Conservation (phyloP, 2,329 filamentous ascomycete species). For the Fusarium udum region DNA sequence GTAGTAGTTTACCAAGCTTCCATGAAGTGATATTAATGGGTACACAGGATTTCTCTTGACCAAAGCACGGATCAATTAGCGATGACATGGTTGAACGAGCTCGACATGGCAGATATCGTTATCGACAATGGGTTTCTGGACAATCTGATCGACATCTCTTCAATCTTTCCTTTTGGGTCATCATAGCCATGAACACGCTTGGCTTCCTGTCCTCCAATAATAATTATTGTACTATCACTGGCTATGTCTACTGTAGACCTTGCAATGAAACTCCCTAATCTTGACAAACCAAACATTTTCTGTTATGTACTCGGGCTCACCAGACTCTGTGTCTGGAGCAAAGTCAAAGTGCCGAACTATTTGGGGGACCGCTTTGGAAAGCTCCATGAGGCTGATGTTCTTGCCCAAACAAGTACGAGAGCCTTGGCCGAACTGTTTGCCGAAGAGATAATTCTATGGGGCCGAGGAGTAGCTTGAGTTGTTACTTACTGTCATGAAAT, state of each 20-base stretch:
- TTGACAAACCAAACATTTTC: neutral
- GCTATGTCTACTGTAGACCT: neutral
- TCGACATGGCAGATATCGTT: neutral
- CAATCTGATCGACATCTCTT: neutral
- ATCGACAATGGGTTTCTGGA: neutral
- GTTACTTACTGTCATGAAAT: neutral
- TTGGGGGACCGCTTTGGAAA: neutral
- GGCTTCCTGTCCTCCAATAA: neutral
- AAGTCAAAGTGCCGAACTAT: neutral
- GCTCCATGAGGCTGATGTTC: neutral
- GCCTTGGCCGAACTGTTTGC: neutral
- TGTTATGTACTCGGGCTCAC: neutral
- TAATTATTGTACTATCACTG: neutral
- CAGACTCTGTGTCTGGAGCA: neutral
- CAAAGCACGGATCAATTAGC: neutral
- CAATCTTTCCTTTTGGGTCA: neutral
- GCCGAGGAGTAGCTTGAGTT: too few species aligned
- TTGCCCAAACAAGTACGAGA: neutral
- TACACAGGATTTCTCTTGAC: neutral
- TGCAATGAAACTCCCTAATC: neutral
- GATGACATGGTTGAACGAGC: neutral
- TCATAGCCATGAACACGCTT: neutral
- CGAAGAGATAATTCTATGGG: too few species aligned
- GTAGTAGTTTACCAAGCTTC: rapidly evolving
- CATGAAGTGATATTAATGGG: rapidly evolving